These are phyloP conservation scores for Oryza meridionalis DNA, from an alignment of 176 grass and related monocot genomes.

Conservation along the genomic window DNA sequence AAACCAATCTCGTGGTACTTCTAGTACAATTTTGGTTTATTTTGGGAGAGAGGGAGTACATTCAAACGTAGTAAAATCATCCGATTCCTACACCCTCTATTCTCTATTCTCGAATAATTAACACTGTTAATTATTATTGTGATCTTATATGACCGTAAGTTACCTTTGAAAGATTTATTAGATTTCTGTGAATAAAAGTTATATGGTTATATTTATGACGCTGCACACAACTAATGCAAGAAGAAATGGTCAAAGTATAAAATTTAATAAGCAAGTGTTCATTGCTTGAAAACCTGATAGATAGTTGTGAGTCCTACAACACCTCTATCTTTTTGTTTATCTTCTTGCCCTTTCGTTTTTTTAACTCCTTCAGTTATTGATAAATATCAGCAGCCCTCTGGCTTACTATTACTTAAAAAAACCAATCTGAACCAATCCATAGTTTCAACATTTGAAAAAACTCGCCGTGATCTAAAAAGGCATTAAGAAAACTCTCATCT, in stretches of 20 bases:
- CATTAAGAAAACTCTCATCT: background rate
- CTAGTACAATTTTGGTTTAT: too few relatives aligned
- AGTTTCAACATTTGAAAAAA: background rate
- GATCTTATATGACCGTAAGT: too few relatives aligned
- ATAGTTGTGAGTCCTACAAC: background rate
- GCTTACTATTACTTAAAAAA: background rate
- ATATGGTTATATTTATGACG: too few relatives aligned
- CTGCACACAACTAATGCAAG: too few relatives aligned
- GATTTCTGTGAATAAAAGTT: too few relatives aligned
- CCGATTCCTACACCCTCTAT: background rate
- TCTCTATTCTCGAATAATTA: too few relatives aligned
- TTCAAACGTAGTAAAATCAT: background rate
- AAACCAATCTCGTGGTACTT: too few relatives aligned
- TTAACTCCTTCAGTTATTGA: background rate
- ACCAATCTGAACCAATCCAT: background rate
- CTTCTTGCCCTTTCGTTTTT: background rate
- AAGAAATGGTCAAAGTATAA: too few relatives aligned
- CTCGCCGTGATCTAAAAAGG: background rate
- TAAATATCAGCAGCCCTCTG: background rate
- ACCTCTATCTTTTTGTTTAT: background rate
- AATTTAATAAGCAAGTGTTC: too few relatives aligned
- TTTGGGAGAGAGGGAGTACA: background rate
- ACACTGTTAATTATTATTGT: too few relatives aligned
- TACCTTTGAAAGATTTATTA: too few relatives aligned
- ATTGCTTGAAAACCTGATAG: background rate